These are phyloP conservation scores for Ustilago nuda DNA, from an alignment of 1,284 basidiomycete genomes.

Conservation along the genomic window DNA sequence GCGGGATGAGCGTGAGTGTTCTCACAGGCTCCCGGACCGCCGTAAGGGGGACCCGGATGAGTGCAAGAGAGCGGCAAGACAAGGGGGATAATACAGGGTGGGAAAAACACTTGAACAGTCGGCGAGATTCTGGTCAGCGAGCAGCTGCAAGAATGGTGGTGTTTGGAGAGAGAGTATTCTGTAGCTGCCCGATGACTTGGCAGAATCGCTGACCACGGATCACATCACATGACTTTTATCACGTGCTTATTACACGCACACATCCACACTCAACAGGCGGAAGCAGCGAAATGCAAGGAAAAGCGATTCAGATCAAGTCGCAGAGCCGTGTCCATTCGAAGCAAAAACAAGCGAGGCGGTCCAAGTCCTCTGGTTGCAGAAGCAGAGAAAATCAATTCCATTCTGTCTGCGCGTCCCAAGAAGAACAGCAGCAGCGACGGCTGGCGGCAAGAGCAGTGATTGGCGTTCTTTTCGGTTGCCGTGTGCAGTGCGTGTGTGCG, in stretches of 20 bases:
- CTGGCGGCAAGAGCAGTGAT: not conserved
- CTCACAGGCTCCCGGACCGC: too few relatives aligned
- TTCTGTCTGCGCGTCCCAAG: not conserved
- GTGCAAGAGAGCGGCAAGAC: too few relatives aligned
- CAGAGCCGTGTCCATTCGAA: not conserved
- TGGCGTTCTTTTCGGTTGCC: not conserved
- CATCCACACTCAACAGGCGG: not conserved
- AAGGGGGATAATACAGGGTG: too few relatives aligned
- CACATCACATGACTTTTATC: not conserved
- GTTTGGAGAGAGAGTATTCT: not conserved
- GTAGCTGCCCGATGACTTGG: too few relatives aligned
- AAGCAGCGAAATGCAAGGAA: not conserved
- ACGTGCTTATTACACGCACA: not conserved
- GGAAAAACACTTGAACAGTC: too few relatives aligned
- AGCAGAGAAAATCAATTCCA: not conserved
- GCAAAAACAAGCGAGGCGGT: not conserved
- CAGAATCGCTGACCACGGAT: too few relatives aligned
- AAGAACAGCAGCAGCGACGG: not conserved
- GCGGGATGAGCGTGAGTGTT: too few relatives aligned
- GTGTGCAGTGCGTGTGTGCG: conserved; percentile 6
- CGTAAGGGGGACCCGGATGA: too few relatives aligned
- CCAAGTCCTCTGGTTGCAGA: not conserved
- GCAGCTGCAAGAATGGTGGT: too few relatives aligned
- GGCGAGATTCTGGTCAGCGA: too few relatives aligned
- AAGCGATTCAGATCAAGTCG: not conserved